These are phyloP conservation scores for Arabis hirsuta DNA, from an alignment of 345 rosid species.

Conservation along the genomic window DNA sequence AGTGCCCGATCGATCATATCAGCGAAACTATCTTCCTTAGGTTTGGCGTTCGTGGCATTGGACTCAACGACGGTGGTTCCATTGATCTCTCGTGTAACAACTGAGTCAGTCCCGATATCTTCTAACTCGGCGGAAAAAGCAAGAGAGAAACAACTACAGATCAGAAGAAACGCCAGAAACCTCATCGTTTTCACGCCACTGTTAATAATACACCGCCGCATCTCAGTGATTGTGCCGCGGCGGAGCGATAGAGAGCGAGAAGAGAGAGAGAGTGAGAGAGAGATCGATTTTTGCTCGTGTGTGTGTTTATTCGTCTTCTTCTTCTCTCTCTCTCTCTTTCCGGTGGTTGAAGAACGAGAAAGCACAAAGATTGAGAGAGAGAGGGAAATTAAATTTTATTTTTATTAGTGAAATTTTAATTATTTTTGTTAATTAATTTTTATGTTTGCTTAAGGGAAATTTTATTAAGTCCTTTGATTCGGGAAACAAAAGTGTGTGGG, in stretches of 20 bases:
- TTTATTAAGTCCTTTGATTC: slow-evolving; percentile 17
- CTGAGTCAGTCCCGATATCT: slow-evolving; percentile 36
- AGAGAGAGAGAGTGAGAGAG: not conserved
- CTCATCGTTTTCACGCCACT: slow-evolving; percentile 47
- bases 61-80: slow-evolving; percentile 46
- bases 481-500: slow-evolving; percentile 8
- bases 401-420: slow-evolving; percentile 11
- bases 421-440: not conserved
- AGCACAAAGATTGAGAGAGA: slow-evolving; percentile 35
- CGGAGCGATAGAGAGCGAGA: slow-evolving; percentile 25
- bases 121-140: slow-evolving; percentile 47
- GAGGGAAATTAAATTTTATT: not conserved
- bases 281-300: slow-evolving; percentile 35
- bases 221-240: slow-evolving; percentile 30
- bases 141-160: slow-evolving; percentile 47
- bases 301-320: slow-evolving; percentile 28
- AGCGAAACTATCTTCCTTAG: slow-evolving; percentile 74
- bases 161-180: slow-evolving; percentile 42
- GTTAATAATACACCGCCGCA: slow-evolving; percentile 41
- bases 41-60: slow-evolving; percentile 55
- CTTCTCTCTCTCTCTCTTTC: slow-evolving; percentile 29
- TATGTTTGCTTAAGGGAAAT: slow-evolving; percentile 17
- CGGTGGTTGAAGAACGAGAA: slow-evolving; percentile 49
- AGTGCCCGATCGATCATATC: slow-evolving; percentile 91
- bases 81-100: slow-evolving; percentile 43